Evolutionary conservation across 345 rosid species (phyloP).

Genomic region (Acer saccharum): DNA sequence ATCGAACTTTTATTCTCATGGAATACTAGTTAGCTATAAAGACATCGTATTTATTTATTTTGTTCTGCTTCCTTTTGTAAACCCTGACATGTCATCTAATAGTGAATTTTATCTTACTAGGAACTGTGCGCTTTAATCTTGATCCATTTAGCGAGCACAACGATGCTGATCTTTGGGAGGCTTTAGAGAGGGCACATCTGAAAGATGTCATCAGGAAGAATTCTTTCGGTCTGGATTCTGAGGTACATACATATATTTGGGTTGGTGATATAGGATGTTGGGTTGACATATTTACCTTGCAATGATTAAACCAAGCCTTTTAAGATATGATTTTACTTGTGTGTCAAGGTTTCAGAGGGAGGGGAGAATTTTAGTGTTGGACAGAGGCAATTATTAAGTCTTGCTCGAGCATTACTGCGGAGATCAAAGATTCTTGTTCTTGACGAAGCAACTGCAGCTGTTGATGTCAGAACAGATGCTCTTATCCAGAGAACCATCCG

Average conservation of each 20-base stretch:
- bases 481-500: constrained; percentile 85
- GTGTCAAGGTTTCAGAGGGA: constrained; percentile 68
- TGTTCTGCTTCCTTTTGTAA: neutral
- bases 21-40: neutral
- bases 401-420: constrained; percentile 82
- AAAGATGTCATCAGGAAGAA: constrained; percentile 78
- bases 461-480: constrained; percentile 89
- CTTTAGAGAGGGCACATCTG: constrained; percentile 81
- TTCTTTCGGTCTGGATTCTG: constrained; percentile 69
- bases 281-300: neutral
- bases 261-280: neutral
- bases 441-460: constrained; percentile 97
- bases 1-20: neutral
- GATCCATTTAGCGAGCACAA: constrained; percentile 88
- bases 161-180: constrained; percentile 95
- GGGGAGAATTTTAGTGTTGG: constrained; percentile 97
- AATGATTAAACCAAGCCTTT: neutral
- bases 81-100: constrained; percentile 12
- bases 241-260: constrained; percentile 40
- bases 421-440: constrained; percentile 92
- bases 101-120: constrained; percentile 35
- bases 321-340: neutral
- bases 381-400: constrained; percentile 93
- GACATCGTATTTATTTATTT: neutral
- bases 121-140: constrained; percentile 86